These are phyloP conservation scores for Tillandsia fasciculata DNA, from an alignment of 176 grass and related monocot genomes.

Conservation along the genomic window DNA sequence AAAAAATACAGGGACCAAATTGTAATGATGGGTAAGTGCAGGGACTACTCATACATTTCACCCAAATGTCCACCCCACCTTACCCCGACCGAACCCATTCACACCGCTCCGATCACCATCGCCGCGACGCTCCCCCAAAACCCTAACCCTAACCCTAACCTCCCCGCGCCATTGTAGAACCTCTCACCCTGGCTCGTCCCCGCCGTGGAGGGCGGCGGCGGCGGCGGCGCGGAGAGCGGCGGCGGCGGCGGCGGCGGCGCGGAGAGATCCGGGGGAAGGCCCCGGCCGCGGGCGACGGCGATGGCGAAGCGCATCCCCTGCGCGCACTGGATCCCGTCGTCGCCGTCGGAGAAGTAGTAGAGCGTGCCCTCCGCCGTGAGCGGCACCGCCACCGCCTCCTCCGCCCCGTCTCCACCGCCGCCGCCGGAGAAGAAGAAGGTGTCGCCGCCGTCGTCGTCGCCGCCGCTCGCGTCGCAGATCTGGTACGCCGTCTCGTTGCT, in stretches of 20 bases:
- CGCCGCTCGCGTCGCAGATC: constrained; percentile 35
- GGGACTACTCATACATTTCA: too few relatives aligned
- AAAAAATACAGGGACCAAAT: too few relatives aligned
- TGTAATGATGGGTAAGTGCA: too few relatives aligned
- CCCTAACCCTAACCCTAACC: not conserved
- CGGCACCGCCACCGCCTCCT: constrained; percentile 14
- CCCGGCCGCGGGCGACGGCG: constrained; percentile 27
- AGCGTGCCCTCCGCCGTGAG: constrained; percentile 36
- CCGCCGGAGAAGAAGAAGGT: constrained; percentile 33
- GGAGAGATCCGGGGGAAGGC: constrained; percentile 32
- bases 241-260: constrained; percentile 24
- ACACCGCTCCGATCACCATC: not conserved
- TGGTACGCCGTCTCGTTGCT: constrained; percentile 43
- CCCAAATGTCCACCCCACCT: too few relatives aligned
- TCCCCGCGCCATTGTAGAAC: not conserved
- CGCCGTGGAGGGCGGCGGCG: constrained; percentile 21
- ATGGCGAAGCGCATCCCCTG: constrained; percentile 52
- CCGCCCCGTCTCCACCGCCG: constrained; percentile 1
- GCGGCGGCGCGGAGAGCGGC: constrained; percentile 11
- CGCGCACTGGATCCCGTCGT: constrained; percentile 45
- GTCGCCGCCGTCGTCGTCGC: constrained; percentile 25
- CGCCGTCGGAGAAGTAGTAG: constrained; percentile 73
- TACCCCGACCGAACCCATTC: not conserved
- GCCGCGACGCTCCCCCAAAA: not conserved
- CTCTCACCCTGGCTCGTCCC: not conserved